Evolutionary conservation across 2,329 filamentous ascomycete species (phyloP).

Genomic region (Escovopsis sp.): DNA sequence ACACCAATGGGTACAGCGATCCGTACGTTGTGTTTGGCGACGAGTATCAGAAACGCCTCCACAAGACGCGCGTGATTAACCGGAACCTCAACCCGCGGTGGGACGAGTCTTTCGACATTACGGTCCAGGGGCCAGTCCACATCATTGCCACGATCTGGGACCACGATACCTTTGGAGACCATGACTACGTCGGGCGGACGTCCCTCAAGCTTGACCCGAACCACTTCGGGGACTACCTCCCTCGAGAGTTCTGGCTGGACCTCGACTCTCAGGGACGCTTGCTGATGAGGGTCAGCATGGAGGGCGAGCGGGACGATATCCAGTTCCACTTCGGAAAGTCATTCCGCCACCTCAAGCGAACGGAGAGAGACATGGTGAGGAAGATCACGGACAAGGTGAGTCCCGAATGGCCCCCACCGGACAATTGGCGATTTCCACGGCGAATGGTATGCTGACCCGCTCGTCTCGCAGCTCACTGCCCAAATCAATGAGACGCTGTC

Average conservation of each 20-base stretch:
- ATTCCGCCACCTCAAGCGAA: slow-evolving; percentile 86
- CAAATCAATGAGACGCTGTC: slow-evolving; percentile 89
- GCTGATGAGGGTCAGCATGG: slow-evolving; percentile 89
- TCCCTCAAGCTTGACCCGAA: slow-evolving; percentile 95
- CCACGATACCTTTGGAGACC: slow-evolving; percentile 91
- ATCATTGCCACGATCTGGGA: slow-evolving; percentile 97
- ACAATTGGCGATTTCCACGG: slow-evolving; percentile 5
- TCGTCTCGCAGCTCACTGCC: slow-evolving; percentile 52
- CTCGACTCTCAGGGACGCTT: slow-evolving; percentile 88
- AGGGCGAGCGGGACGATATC: slow-evolving; percentile 94
- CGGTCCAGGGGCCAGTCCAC: slow-evolving; percentile 79
- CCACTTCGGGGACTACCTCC: slow-evolving; percentile 91
- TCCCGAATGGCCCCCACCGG: background rate
- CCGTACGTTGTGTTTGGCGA: slow-evolving; percentile 95
- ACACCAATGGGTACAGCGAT: slow-evolving; percentile 85
- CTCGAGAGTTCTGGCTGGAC: slow-evolving; percentile 94
- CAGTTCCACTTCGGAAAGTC: slow-evolving; percentile 98
- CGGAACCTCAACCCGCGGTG: slow-evolving; percentile 84
- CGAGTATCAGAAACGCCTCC: slow-evolving; percentile 91
- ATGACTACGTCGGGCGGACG: slow-evolving; percentile 94
- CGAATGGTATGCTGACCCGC: background rate
- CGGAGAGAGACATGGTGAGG: slow-evolving; percentile 93
- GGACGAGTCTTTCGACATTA: slow-evolving; percentile 96
- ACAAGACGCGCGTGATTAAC: slow-evolving; percentile 87
- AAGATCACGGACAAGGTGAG: slow-evolving; percentile 93